Conservation (phyloP, 257 asterid genomes). For the Striga asiatica region DNA sequence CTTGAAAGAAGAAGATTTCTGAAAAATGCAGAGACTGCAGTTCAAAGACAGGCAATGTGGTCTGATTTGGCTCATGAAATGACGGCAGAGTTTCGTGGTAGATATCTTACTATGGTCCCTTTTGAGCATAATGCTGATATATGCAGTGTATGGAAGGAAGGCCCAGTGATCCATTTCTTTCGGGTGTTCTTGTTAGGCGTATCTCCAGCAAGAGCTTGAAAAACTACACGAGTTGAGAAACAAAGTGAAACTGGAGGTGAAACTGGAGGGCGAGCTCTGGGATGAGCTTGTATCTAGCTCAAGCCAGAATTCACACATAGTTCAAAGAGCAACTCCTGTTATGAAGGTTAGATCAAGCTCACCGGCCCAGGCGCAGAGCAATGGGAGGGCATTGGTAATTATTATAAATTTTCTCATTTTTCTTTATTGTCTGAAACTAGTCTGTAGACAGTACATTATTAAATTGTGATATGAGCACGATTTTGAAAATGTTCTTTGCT, state of each 20-base stretch:
- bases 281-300: slow-evolving; percentile 99
- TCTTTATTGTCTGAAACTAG: slow-evolving; percentile 3
- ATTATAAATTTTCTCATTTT: not conserved
- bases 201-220: slow-evolving; percentile 98
- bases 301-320: slow-evolving; percentile 96
- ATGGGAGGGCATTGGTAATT: slow-evolving; percentile 63
- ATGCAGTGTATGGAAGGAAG: slow-evolving; percentile 3
- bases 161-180: slow-evolving; percentile 6
- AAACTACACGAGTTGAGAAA: slow-evolving; percentile 85
- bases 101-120: not conserved
- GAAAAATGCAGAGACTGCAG: slow-evolving; percentile 93
- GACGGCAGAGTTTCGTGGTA: slow-evolving; percentile 96
- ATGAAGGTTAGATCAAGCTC: slow-evolving; percentile 58
- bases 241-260: slow-evolving; percentile 91
- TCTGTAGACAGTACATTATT: slow-evolving; percentile 9
- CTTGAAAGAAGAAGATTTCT: slow-evolving; percentile 92
- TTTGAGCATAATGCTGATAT: not conserved
- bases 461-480: slow-evolving; percentile 2
- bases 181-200: slow-evolving; percentile 50
- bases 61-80: slow-evolving; percentile 98
- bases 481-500: slow-evolving; percentile 13
- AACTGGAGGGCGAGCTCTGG: slow-evolving; percentile 95
- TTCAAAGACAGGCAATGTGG: slow-evolving; percentile 92
- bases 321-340: slow-evolving; percentile 82
- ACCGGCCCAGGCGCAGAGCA: slow-evolving; percentile 61